phyloP scores from a whole-genome alignment of 805 yeast genomes.

The Pichia cabralensis region DNA sequence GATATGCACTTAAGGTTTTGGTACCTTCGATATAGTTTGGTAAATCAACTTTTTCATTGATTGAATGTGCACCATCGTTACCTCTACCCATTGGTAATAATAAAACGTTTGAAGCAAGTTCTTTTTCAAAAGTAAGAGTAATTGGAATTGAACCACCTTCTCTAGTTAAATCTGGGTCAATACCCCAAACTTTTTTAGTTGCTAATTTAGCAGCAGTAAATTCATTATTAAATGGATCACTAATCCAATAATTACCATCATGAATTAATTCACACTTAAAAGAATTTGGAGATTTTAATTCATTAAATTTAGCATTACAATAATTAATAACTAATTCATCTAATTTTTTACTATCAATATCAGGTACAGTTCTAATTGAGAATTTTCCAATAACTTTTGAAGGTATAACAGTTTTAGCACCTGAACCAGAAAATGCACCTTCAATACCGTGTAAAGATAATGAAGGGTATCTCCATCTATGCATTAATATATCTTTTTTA shows the following conservation, averaged over 20 bases:
- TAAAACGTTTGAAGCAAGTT: slow-evolving; percentile 74
- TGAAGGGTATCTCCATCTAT: slow-evolving; percentile 98
- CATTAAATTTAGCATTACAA: slow-evolving; percentile 54
- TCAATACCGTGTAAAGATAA: slow-evolving; percentile 93
- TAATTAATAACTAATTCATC: slow-evolving; percentile 69
- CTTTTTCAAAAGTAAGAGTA: slow-evolving; percentile 85
- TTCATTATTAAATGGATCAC: slow-evolving; percentile 85
- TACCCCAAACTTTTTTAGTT: slow-evolving; percentile 87
- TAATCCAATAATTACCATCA: slow-evolving; percentile 94
- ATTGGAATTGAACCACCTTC: slow-evolving; percentile 99
- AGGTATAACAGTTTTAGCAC: slow-evolving; percentile 98
- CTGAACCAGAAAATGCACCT: slow-evolving; percentile 91
- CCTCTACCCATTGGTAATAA: slow-evolving; percentile 97
- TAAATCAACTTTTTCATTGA: slow-evolving; percentile 87
- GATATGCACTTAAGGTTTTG: slow-evolving; percentile 86
- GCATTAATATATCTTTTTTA: slow-evolving; percentile 85
- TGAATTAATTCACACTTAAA: slow-evolving; percentile 70
- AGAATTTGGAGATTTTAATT: slow-evolving; percentile 69
- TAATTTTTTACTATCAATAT: slow-evolving; percentile 72
- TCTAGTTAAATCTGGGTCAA: slow-evolving; percentile 94
- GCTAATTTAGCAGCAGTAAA: slow-evolving; percentile 94
- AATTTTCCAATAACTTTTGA: slow-evolving; percentile 91
- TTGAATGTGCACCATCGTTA: slow-evolving; percentile 98
- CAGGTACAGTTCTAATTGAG: slow-evolving; percentile 94
- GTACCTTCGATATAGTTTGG: slow-evolving; percentile 88